Evolutionary conservation across 73 alveolate genomes (phyloP).

Genomic region (Durusdinium trenchii): DNA sequence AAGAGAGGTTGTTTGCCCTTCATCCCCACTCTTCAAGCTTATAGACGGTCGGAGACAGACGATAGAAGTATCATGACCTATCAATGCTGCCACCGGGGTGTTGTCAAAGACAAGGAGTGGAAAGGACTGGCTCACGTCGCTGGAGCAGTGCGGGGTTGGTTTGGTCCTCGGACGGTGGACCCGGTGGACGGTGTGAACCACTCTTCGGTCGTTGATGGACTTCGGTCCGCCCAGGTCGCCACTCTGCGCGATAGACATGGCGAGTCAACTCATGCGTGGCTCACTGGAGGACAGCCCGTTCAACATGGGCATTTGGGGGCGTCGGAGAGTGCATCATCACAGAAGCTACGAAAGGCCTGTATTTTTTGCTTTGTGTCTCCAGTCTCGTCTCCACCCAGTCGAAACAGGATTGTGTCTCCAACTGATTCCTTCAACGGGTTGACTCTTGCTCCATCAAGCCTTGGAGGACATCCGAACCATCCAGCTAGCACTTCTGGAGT

Average conservation of each 20-base stretch:
- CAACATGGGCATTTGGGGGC: neutral
- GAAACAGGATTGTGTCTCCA: too few relatives aligned
- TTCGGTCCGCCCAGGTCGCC: neutral
- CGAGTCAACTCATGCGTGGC: conserved; percentile 51
- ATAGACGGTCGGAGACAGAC: too few relatives aligned
- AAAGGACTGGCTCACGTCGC: too few relatives aligned
- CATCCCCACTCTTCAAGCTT: too few relatives aligned
- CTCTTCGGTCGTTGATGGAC: neutral
- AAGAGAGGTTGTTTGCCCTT: too few relatives aligned
- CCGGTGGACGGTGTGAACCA: too few relatives aligned
- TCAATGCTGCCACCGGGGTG: too few relatives aligned
- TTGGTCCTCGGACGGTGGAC: too few relatives aligned
- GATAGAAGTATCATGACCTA: too few relatives aligned
- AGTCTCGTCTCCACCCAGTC: too few relatives aligned
- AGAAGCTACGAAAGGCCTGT: neutral
- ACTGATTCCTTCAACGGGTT: neutral
- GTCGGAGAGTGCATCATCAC: neutral
- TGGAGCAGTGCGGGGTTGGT: too few relatives aligned
- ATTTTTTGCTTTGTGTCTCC: neutral
- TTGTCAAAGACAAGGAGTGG: too few relatives aligned
- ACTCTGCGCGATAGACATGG: conserved; percentile 25
- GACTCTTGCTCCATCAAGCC: neutral
- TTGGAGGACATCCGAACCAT: conserved; percentile 24
- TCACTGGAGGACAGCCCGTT: conserved; percentile 21
- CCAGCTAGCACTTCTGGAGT: conserved; percentile 39